These are phyloP conservation scores for Fraxinus platypoda DNA, from an alignment of 305 asterid genomes.

Conservation along the genomic window DNA sequence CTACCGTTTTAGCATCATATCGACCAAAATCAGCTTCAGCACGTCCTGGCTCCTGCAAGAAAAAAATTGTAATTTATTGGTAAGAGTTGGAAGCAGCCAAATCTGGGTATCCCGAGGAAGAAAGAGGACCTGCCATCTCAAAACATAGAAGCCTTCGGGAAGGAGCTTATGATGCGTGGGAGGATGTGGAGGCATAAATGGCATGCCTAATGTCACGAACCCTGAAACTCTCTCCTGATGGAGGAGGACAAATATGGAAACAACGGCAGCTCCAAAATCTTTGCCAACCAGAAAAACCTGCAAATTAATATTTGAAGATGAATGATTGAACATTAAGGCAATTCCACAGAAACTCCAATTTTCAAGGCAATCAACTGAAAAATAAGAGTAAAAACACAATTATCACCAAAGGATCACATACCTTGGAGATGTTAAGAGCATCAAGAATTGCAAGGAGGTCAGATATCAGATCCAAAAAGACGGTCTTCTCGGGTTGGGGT, in stretches of 20 bases:
- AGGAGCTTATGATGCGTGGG: slow-evolving; percentile 8
- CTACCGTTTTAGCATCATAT: slow-evolving; percentile 31
- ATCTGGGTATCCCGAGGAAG: background rate
- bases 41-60: slow-evolving; percentile 38
- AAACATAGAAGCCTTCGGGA: slow-evolving; percentile 48
- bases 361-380: background rate
- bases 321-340: background rate
- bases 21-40: slow-evolving; percentile 44
- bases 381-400: background rate
- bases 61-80: background rate
- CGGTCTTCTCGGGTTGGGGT: slow-evolving; percentile 33
- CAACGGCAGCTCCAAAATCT: slow-evolving; percentile 43
- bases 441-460: slow-evolving; percentile 42
- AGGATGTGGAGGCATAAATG: slow-evolving; percentile 34
- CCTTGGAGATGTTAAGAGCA: slow-evolving; percentile 39
- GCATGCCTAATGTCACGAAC: slow-evolving; percentile 42
- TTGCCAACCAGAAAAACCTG: slow-evolving; percentile 48
- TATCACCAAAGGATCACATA: background rate
- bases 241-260: slow-evolving; percentile 41
- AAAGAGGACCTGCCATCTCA: slow-evolving; percentile 45
- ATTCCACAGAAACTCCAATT: background rate
- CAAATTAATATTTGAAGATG: background rate
- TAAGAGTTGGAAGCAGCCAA: background rate
- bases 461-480: slow-evolving; percentile 36
- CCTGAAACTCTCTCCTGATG: slow-evolving; percentile 49